These are phyloP conservation scores for Hypoxylon intermedium DNA, from an alignment of 495 filamentous ascomycete species.

Conservation along the genomic window DNA sequence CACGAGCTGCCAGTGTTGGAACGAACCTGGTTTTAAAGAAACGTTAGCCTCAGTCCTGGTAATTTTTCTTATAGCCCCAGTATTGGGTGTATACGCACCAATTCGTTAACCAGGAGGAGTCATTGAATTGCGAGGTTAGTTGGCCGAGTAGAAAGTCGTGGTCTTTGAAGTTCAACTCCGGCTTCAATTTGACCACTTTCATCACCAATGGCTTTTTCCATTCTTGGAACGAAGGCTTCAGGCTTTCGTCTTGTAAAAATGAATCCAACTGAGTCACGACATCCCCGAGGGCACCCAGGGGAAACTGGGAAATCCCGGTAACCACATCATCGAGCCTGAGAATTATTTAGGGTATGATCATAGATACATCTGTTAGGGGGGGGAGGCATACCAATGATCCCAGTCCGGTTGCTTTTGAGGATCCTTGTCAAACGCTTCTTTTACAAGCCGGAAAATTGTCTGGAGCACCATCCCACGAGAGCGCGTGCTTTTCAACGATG, in stretches of 20 bases:
- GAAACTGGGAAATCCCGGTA: not conserved
- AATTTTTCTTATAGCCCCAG: not conserved
- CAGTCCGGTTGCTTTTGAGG: not conserved
- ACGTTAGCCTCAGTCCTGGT: constrained; percentile 2
- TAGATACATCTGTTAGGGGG: not conserved
- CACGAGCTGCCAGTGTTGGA: not conserved
- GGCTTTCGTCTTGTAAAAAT: not conserved
- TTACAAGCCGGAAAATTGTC: not conserved
- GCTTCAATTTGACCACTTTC: not conserved
- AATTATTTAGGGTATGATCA: constrained; percentile 5
- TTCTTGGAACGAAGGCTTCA: constrained; percentile 5
- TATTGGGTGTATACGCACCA: constrained; percentile 7
- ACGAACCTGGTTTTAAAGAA: constrained; percentile 4
- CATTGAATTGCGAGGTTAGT: not conserved
- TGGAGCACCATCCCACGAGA: not conserved
- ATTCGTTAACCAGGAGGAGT: not conserved
- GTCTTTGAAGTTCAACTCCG: not conserved
- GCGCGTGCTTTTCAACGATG: not conserved
- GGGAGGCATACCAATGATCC: constrained; percentile 11
- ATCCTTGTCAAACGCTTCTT: constrained; percentile 1
- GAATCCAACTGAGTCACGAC: not conserved
- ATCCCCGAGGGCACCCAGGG: not conserved
- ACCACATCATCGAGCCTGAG: constrained; percentile 16
- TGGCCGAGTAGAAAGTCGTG: constrained; percentile 2
- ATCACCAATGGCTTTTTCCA: not conserved